Conservation (phyloP, 768 basidiomycete genomes). For the Coprinopsis strossmayeri region DNA sequence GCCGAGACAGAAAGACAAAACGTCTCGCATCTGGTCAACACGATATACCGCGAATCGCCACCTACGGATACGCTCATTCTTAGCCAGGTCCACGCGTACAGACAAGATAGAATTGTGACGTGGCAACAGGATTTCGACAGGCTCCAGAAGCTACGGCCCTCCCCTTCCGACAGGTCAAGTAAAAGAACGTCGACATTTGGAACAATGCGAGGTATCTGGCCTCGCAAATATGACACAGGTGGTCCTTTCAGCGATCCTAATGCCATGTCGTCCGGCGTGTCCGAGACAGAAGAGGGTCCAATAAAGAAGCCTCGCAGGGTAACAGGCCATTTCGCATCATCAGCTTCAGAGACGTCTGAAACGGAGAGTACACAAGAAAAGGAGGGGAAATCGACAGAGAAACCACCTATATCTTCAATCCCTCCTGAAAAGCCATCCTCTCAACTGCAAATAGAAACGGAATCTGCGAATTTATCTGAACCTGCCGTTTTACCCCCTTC, state of each 20-base stretch:
- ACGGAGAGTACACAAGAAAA: conserved; percentile 34
- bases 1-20: conserved; percentile 74
- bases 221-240: conserved; percentile 49
- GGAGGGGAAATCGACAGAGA: too few relatives aligned
- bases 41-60: conserved; percentile 72
- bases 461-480: too few relatives aligned
- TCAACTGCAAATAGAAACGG: too few relatives aligned
- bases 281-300: conserved; percentile 65
- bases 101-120: conserved; percentile 93
- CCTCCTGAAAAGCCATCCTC: too few relatives aligned
- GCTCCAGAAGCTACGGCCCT: conserved; percentile 64
- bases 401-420: too few relatives aligned
- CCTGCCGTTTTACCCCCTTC: too few relatives aligned
- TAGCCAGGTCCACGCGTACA: conserved; percentile 76
- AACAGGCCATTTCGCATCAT: conserved; percentile 53
- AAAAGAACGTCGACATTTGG: conserved; percentile 60
- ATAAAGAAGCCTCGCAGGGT: conserved; percentile 32
- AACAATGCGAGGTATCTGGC: conserved; percentile 70
- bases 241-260: conserved; percentile 48
- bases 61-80: conserved; percentile 84
- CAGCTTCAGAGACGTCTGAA: conserved; percentile 70
- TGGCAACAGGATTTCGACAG: conserved; percentile 94
- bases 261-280: conserved; percentile 58
- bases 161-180: conserved; percentile 34
- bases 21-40: conserved; percentile 65